Evolutionary conservation across 1,284 basidiomycete species (phyloP), one percentile per base, ranked within the genome.

Genomic region (Ceratobasidium sp.): DNA sequence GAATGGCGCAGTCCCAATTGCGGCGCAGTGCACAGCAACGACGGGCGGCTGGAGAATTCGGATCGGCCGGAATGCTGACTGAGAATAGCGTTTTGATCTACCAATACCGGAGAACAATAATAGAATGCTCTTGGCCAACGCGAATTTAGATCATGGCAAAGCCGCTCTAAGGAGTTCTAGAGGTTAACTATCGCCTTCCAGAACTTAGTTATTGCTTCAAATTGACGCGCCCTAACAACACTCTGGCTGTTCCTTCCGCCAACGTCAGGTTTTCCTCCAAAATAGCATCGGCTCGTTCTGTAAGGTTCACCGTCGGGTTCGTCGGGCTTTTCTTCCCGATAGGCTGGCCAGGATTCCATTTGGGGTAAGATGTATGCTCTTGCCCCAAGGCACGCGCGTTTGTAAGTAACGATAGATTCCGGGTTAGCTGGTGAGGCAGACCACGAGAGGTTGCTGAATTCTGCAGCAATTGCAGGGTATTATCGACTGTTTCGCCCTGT

Each of bases 341-440:
- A 9, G 24, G 44, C 31, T 57, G 69, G 29, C 33, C 27, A n/a
- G 69, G 69, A 27, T 72, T 57, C 44, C 57, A 72, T 62, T 72
- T 72, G 11, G 69, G 69, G 31, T 44, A 44, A 22, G 48, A 41
- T 22, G 29, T n/a, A 47, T 62, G 69, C 31, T 27, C 57, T 60
- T 62, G 56, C 33, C 62, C 57, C 45, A 33, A 33, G 47, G 24
- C 60, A 33, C 69, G 69, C 36, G 69, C 57, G 45, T 72, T 31
- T 19, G 62, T 31, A 19, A 72, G 57, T 47, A 57, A 45, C 17
- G 69, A 72, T 24, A 72, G 41, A 27, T 60, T 72, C 6, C 57
- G 69, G 8, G 69, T 72, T 5, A 72, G 56, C 29, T 62, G 57
- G 27, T 72, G 69, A 19, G 69, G 69, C 14, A 72, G 57, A 29